Base-by-base conservation (phyloP, 257 asterid genomes). In the Lycium ferocissimum region DNA sequence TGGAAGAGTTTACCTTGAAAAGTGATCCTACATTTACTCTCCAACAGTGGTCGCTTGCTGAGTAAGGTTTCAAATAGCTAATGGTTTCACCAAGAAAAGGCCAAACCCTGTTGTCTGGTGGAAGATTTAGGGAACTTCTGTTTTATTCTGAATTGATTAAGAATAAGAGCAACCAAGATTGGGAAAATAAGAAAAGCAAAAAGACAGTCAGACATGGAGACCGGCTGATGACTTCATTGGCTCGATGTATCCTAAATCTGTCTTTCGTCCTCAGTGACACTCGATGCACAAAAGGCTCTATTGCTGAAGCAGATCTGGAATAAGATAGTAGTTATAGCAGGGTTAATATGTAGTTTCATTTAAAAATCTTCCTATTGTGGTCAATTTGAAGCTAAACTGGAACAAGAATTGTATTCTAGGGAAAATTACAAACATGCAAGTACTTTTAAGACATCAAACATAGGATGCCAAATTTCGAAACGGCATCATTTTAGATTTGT, bases 81-180 rank as follows among this genome's bases (percentile, higher is more conserved):
- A 94, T 86, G 40, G 97, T 96, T 86, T 94, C 98, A 15, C 99
- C 99, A 79, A 96, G 89, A 54, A 96, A 93, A 86, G 99, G 99
- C 99, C 97, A 96, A 4, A 98, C 99, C 98, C 91, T 93, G 89
- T 78, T 93, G 18, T 98, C 99, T 37, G 97, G 98, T 9, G 99
- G 99, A 53, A 96, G 98, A 86, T 94, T 90, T 14, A 83, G 33
- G 76, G 17, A 80, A 15, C 33, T 88, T 88, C 63, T 85, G 89
- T 61, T 89, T 26, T 26, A 26, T 26, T 26, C 33, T 1, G 0
- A 26, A 26, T 26, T 26, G 33, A 26, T 26, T 26, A 26, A 26
- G 91, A 49, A 90, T 40, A 45, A 94, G 49, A 66, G 89, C 70
- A 87, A 81, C 71, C 73, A 83, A 57, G 90, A 86, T 88, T 80